Evolutionary conservation across 129 eudicot genomes (phyloP).

Genomic region (Arctium lappa): DNA sequence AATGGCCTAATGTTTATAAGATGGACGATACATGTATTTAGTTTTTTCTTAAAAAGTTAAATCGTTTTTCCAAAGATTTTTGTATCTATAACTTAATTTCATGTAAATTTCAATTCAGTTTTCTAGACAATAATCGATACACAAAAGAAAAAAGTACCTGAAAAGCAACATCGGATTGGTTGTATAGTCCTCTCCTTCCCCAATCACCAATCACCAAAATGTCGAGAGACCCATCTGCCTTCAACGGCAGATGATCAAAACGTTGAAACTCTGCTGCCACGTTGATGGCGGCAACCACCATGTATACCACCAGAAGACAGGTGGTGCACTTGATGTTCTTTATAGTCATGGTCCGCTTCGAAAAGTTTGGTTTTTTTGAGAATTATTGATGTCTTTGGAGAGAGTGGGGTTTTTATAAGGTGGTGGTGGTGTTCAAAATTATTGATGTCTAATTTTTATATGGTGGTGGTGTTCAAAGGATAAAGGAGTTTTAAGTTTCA

Average conservation of each 20-base stretch:
- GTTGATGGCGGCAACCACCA: constrained; percentile 7
- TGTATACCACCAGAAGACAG: constrained; percentile 10
- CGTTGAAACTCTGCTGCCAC: constrained; percentile 47
- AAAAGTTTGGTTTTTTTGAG: neutral
- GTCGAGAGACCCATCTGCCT: constrained; percentile 45
- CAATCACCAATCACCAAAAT: constrained; percentile 80
- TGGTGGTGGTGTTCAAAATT: neutral
- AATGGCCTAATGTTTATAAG: neutral
- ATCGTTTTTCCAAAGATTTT: neutral
- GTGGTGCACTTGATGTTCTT: constrained; percentile 10
- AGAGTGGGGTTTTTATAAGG: neutral
- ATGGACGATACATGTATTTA: neutral
- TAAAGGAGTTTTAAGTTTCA: neutral
- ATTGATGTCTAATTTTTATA: neutral
- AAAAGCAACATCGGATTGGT: constrained; percentile 65
- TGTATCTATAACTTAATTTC: neutral
- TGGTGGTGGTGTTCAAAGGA: neutral
- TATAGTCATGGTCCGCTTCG: neutral
- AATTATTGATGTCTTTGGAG: neutral
- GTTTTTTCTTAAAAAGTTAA: neutral
- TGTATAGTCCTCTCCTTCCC: constrained; percentile 72
- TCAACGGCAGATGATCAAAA: constrained; percentile 36
- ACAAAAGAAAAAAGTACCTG: constrained; percentile 38
- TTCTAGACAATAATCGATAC: neutral
- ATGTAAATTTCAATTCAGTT: neutral